phyloP scores from a whole-genome alignment of 768 basidiomycete species.

The Russula earlei region DNA sequence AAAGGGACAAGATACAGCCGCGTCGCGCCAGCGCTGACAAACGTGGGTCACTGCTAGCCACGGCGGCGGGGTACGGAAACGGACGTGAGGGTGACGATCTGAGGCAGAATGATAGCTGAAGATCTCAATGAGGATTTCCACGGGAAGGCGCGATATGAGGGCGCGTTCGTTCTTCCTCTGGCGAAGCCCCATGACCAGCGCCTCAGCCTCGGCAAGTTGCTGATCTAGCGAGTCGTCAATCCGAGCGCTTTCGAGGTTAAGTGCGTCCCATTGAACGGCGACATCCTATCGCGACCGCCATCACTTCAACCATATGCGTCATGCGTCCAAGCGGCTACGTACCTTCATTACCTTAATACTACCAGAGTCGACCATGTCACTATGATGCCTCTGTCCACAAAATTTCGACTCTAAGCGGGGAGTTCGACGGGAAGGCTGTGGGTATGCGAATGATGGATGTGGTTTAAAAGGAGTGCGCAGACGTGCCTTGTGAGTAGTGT shows the following conservation, averaged over 20 bases:
- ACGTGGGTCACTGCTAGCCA: constrained; percentile 17
- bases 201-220: constrained; percentile 6
- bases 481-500: background rate
- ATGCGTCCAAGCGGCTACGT: background rate
- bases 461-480: background rate
- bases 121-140: constrained; percentile 14
- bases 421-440: background rate
- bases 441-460: background rate
- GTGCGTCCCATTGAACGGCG: constrained; percentile 2
- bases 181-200: constrained; percentile 3
- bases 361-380: background rate
- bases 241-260: background rate
- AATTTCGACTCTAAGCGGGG: background rate
- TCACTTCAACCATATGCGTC: background rate
- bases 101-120: constrained; percentile 16
- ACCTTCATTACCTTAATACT: constrained; percentile 1
- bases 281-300: background rate
- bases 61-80: constrained; percentile 5
- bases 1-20: constrained; percentile 8
- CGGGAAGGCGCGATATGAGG: constrained; percentile 11
- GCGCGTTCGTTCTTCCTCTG: constrained; percentile 15
- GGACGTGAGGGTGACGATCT: constrained; percentile 8
- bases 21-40: constrained; percentile 16
- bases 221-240: constrained; percentile 1
- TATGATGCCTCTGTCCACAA: background rate